Percentiles rank a stretch among this genome's conserved stretches.
These are phyloP conservation scores for Mycena citricolor DNA, from an alignment of 1,284 basidiomycete genomes.

Conservation along the genomic window DNA sequence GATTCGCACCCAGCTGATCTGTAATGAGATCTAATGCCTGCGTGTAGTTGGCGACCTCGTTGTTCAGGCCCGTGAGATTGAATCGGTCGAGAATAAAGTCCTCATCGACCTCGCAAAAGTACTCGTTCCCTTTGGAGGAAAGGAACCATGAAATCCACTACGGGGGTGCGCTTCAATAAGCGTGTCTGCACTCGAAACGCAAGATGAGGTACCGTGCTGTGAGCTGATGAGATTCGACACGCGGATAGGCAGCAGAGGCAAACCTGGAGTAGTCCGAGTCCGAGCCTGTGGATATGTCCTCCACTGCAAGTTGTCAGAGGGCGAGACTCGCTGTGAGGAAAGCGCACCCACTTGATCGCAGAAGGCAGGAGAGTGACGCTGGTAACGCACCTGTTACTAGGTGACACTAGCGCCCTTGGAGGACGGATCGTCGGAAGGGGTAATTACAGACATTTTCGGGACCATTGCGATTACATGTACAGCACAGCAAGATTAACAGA, in stretches of 20 bases:
- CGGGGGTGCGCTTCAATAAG: constrained; percentile 14
- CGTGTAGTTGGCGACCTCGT: constrained; percentile 92
- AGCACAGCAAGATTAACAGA: too few relatives aligned
- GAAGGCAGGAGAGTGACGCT: too few relatives aligned
- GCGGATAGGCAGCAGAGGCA: constrained; percentile 30
- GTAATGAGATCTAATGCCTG: constrained; percentile 96
- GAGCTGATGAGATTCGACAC: not conserved
- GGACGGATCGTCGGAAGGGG: too few relatives aligned
- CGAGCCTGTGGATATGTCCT: constrained; percentile 83
- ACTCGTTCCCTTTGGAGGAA: constrained; percentile 95
- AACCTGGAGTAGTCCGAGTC: constrained; percentile 89
- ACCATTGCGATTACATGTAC: too few relatives aligned
- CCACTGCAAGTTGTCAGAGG: constrained; percentile 54
- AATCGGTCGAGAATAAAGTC: constrained; percentile 99
- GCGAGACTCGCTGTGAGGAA: too few relatives aligned
- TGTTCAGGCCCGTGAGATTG: constrained; percentile 96
- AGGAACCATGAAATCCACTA: constrained; percentile 99
- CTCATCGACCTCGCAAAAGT: constrained; percentile 99
- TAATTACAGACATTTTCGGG: too few relatives aligned
- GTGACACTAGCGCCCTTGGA: too few relatives aligned
- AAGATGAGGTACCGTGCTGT: constrained; percentile 37
- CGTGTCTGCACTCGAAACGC: constrained; percentile 5
- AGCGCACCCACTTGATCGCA: too few relatives aligned
- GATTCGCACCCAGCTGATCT: constrained; percentile 78
- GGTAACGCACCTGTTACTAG: too few relatives aligned